phyloP scores from a whole-genome alignment of 306 rosid genomes.

The Medicago lupulina region DNA sequence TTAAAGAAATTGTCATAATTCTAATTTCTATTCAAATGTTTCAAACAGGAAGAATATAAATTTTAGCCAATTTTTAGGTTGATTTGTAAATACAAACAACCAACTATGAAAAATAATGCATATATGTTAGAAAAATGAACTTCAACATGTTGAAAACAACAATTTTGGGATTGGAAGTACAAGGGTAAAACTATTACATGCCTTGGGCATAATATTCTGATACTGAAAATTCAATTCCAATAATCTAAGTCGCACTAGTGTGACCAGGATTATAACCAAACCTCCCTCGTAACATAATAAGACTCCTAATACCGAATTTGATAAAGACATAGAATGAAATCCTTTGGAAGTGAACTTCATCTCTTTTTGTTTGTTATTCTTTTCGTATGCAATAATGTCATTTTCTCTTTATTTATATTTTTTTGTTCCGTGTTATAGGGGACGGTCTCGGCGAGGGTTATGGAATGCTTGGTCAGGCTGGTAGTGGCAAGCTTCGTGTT shows the following conservation, averaged over 20 bases:
- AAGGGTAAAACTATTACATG: background rate
- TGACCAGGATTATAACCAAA: constrained; percentile 1
- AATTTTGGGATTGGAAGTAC: constrained; percentile 21
- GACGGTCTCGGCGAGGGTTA: constrained; percentile 98
- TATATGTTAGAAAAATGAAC: background rate
- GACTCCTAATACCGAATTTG: constrained; percentile 5
- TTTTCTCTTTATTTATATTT: constrained; percentile 27
- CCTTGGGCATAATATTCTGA: constrained; percentile 9
- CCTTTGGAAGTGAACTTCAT: constrained; percentile 13
- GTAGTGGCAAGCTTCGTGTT: constrained; percentile 97
- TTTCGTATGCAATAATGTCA: constrained; percentile 10
- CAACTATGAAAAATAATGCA: background rate
- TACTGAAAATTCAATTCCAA: background rate
- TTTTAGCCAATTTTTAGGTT: background rate
- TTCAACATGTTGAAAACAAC: background rate
- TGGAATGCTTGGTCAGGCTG: constrained; percentile 99
- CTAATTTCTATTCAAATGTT: background rate
- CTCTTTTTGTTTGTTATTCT: constrained; percentile 2
- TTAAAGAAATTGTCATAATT: constrained; percentile 12
- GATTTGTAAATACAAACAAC: background rate
- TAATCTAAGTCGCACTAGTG: constrained; percentile 7
- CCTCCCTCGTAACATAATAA: background rate
- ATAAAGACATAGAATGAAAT: constrained; percentile 13
- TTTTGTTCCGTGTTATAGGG: constrained; percentile 55
- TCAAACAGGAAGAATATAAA: background rate